A percentile compares a stretch with the other conserved stretches of the same genome.
Conservation (phyloP, 805 yeast species). For the Myxozyma geophila region DNA sequence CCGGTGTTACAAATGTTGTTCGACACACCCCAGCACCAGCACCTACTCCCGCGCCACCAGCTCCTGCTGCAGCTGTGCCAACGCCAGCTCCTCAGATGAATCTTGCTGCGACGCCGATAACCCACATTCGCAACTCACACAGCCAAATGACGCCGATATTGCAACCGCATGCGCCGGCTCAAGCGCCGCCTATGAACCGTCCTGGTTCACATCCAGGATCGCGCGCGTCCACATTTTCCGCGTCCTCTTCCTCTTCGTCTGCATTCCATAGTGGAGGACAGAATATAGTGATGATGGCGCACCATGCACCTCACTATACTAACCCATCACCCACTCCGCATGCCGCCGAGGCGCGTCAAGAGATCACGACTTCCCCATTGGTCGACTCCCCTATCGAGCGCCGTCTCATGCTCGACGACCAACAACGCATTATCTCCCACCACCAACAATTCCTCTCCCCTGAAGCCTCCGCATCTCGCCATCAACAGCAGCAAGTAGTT, state of each 20-base stretch:
- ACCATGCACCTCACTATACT: background rate
- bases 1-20: background rate
- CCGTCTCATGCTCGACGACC: too few relatives aligned
- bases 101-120: conserved; percentile 1
- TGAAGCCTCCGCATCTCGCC: too few relatives aligned
- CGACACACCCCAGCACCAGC: too few relatives aligned
- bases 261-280: too few relatives aligned
- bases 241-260: background rate
- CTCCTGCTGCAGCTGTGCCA: too few relatives aligned
- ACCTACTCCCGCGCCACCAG: too few relatives aligned
- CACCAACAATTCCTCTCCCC: too few relatives aligned
- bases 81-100: too few relatives aligned
- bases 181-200: background rate
- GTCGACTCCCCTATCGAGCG: background rate
- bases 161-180: background rate
- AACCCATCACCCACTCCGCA: conserved; percentile 9
- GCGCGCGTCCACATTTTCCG: conserved; percentile 6
- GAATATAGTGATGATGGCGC: too few relatives aligned
- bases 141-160: conserved; percentile 10
- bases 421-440: too few relatives aligned
- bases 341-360: background rate
- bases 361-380: background rate
- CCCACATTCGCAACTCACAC: background rate
- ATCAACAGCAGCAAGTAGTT: too few relatives aligned
- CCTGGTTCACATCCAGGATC: conserved; percentile 11